phyloP scores from a whole-genome alignment of 116 monocot genomes.

The Zostera marina region DNA sequence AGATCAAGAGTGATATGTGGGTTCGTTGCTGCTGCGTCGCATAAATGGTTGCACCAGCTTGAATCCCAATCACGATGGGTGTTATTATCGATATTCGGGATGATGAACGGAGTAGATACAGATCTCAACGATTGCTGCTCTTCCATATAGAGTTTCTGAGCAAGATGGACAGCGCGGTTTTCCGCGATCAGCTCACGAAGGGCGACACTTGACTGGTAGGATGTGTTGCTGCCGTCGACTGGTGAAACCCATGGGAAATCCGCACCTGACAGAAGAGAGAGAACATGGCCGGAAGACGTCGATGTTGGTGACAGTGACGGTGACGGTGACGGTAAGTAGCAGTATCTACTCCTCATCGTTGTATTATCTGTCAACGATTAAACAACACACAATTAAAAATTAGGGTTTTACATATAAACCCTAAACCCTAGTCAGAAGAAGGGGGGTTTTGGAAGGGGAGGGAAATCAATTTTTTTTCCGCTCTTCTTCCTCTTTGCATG shows the following conservation, averaged over 20 bases:
- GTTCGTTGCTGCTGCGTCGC: constrained; percentile 23
- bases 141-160: constrained; percentile 24
- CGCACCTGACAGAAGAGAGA: constrained; percentile 94
- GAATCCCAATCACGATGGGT: no score
- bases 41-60: constrained; percentile 1
- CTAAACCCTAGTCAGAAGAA: no score
- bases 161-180: constrained; percentile 50
- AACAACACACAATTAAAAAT: background rate
- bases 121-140: background rate
- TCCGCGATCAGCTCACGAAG: constrained; percentile 61
- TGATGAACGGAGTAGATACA: no score
- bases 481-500: no score
- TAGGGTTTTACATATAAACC: background rate
- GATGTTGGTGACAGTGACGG: constrained; percentile 10
- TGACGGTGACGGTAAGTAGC: constrained; percentile 13
- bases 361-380: constrained; percentile 22
- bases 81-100: no score
- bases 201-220: constrained; percentile 51
- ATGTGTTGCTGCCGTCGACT: constrained; percentile 25
- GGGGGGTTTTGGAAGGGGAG: no score
- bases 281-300: constrained; percentile 34
- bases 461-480: no score
- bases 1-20: constrained; percentile 51
- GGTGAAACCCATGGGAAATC: constrained; percentile 31
- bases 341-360: constrained; percentile 14